Evolutionary conservation across 139 green algal genomes (phyloP).

Genomic region (Volvox reticuliferus): DNA sequence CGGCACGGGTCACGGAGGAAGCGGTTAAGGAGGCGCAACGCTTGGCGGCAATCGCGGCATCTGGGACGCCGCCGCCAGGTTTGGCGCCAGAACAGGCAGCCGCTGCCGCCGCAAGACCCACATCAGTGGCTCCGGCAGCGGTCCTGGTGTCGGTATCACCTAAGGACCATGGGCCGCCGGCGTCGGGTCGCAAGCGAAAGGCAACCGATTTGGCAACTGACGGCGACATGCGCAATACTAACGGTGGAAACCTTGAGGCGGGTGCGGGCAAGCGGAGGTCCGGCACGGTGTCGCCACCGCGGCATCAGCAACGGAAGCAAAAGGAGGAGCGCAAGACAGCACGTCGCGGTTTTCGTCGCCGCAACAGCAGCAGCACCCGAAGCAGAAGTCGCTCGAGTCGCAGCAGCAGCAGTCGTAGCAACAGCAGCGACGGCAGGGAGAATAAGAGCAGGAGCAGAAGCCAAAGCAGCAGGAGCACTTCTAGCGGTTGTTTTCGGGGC

Average conservation of each 20-base stretch:
- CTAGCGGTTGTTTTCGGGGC: neutral
- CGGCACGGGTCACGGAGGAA: neutral
- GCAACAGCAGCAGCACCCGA: neutral
- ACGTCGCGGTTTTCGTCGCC: neutral
- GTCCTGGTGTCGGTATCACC: neutral
- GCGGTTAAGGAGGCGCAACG: conserved; percentile 18
- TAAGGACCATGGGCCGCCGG: neutral
- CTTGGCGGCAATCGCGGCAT: neutral
- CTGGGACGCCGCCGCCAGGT: neutral
- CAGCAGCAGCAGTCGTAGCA: neutral
- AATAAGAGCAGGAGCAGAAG: conserved; percentile 1
- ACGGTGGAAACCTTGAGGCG: too few relatives aligned
- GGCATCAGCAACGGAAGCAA: neutral
- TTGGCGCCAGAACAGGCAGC: neutral
- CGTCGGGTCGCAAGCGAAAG: too few relatives aligned
- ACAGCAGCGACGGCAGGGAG: neutral
- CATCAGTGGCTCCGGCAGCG: neutral
- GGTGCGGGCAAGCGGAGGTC: too few relatives aligned
- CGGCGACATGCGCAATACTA: too few relatives aligned
- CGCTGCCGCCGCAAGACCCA: neutral
- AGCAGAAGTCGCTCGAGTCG: neutral
- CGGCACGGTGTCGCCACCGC: too few relatives aligned
- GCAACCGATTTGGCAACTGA: too few relatives aligned
- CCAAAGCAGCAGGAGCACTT: neutral
- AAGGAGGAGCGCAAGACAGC: neutral